These are phyloP conservation scores for Panaeolus papilionaceus DNA, from an alignment of 768 basidiomycete genomes.

Conservation along the genomic window DNA sequence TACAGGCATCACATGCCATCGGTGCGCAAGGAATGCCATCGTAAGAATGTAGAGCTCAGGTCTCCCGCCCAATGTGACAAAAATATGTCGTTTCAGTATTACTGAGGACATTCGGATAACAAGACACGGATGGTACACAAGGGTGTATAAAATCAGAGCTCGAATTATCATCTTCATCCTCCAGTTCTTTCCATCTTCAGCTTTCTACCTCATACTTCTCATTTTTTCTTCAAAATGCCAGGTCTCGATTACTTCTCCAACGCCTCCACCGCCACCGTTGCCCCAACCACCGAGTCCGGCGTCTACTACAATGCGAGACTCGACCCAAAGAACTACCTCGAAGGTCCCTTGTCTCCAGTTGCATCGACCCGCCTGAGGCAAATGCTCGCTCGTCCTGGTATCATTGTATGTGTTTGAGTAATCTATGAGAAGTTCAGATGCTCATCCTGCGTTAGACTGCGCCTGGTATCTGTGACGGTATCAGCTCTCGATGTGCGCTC, in stretches of 20 bases:
- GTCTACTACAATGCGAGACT: constrained; percentile 71
- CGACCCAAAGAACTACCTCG: constrained; percentile 70
- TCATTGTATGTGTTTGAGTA: constrained; percentile 57
- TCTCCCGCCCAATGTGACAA: no score
- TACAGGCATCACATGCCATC: no score
- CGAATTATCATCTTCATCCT: no score
- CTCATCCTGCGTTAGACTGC: constrained; percentile 43
- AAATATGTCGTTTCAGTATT: no score
- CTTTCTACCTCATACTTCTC: not conserved
- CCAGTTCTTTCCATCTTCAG: not conserved
- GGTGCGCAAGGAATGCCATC: no score
- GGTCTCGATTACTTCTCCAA: constrained; percentile 24
- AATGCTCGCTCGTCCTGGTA: constrained; percentile 73
- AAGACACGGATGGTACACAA: no score
- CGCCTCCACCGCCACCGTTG: not conserved
- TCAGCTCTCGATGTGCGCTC: constrained; percentile 79
- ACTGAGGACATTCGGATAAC: no score
- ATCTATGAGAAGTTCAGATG: no score
- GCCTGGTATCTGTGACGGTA: constrained; percentile 82
- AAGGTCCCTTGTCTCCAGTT: constrained; percentile 72
- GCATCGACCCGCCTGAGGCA: constrained; percentile 76
- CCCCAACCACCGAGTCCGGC: not conserved
- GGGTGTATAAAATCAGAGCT: no score
- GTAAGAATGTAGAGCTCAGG: no score
- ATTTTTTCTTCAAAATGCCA: constrained; percentile 17